phyloP scores from a whole-genome alignment of 2,329 filamentous ascomycete genomes.

The Sclerotinia sclerotiorum region DNA sequence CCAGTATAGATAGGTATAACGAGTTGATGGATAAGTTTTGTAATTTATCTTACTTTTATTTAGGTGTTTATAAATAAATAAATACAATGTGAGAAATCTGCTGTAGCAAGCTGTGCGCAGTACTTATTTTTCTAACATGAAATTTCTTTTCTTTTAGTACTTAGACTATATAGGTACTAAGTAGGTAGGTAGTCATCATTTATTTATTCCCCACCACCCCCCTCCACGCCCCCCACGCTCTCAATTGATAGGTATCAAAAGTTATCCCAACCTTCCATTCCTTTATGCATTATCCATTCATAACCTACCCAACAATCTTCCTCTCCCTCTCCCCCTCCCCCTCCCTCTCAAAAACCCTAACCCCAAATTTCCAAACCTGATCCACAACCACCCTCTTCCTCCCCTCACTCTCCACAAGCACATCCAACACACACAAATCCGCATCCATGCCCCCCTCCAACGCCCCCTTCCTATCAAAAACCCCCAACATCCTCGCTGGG shows the following conservation, averaged over 20 bases:
- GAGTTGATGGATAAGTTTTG: too few relatives aligned
- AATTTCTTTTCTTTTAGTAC: too few relatives aligned
- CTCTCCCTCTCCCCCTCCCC: background rate
- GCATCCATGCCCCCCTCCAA: conserved; percentile 64
- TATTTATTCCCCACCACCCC: too few relatives aligned
- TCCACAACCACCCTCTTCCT: conserved; percentile 47
- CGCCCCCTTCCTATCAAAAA: conserved; percentile 65
- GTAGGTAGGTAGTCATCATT: too few relatives aligned
- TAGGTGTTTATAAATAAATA: too few relatives aligned
- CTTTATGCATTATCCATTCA: too few relatives aligned
- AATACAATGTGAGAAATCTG: too few relatives aligned
- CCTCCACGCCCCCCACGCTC: background rate
- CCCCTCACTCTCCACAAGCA: conserved; percentile 47
- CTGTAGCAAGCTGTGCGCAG: too few relatives aligned
- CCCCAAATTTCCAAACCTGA: conserved; percentile 34
- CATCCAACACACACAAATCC: conserved; percentile 67
- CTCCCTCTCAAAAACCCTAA: conserved; percentile 27
- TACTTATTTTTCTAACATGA: too few relatives aligned
- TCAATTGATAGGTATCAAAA: background rate
- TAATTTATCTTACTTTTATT: too few relatives aligned
- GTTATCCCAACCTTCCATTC: background rate
- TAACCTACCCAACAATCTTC: background rate
- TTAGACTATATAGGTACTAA: too few relatives aligned
- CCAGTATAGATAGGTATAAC: too few relatives aligned
- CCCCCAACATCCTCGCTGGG: conserved; percentile 73